phyloP scores from a whole-genome alignment of 2,329 filamentous ascomycete species.

The Penicillium sp. region DNA sequence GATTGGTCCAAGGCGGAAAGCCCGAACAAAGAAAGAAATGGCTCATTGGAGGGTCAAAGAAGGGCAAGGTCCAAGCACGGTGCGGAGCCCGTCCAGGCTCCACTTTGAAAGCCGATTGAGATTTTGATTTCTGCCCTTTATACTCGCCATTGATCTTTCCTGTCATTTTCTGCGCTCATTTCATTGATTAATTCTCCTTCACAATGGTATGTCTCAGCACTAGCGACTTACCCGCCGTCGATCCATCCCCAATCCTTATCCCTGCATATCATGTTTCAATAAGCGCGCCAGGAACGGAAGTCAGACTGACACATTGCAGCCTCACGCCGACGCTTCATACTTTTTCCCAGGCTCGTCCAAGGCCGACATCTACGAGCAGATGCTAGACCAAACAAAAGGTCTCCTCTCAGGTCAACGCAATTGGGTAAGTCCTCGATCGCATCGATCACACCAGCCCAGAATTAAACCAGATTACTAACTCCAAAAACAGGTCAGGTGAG shows the following conservation, averaged over 20 bases:
- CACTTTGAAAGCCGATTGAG: not conserved
- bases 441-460: not conserved
- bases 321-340: constrained; percentile 50
- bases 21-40: not conserved
- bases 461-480: not conserved
- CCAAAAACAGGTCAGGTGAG: constrained; percentile 33
- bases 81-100: not conserved
- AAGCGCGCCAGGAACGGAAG: not conserved
- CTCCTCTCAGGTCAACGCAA: constrained; percentile 46
- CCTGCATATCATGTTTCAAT: not conserved
- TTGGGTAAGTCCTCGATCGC: constrained; percentile 39
- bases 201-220: not conserved
- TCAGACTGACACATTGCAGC: constrained; percentile 29
- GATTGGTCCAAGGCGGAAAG: not conserved
- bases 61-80: not conserved
- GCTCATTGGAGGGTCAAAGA: not conserved
- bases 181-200: not conserved
- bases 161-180: not conserved
- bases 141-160: not conserved
- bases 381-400: constrained; percentile 40
- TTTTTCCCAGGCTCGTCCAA: constrained; percentile 43
- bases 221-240: not conserved
- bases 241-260: not conserved
- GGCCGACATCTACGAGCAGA: constrained; percentile 43
- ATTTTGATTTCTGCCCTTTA: not conserved